A percentile compares a stretch with the other conserved stretches of the same genome.
Conservation (phyloP, 148 eudicot genomes). For the Camellia lanceoleosa region DNA sequence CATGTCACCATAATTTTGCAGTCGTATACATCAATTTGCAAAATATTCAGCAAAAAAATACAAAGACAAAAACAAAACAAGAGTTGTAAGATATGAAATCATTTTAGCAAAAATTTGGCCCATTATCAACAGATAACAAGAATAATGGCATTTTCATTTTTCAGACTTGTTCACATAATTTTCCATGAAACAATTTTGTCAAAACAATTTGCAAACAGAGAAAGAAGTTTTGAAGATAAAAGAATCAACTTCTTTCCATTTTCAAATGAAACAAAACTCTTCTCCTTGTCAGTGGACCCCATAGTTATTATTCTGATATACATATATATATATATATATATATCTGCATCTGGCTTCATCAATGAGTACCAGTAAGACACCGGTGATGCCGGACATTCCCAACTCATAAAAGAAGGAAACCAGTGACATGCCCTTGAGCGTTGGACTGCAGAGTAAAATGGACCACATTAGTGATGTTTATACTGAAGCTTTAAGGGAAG, state of each 20-base stretch:
- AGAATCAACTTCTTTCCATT: neutral
- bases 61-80: neutral
- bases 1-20: neutral
- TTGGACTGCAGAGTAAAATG: conserved; percentile 42
- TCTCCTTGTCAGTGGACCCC: neutral
- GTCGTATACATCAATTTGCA: neutral
- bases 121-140: neutral
- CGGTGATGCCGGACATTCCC: conserved; percentile 84
- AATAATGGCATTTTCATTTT: neutral
- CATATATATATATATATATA: no score
- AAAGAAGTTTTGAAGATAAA: neutral
- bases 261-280: neutral
- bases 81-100: neutral
- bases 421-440: conserved; percentile 55
- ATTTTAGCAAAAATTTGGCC: neutral
- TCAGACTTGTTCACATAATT: neutral
- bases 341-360: neutral
- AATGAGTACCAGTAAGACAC: conserved; percentile 55
- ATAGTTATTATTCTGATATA: neutral
- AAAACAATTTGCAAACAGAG: neutral
- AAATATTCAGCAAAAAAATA: neutral
- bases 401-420: conserved; percentile 77
- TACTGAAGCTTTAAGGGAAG: neutral
- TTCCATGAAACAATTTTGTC: neutral
- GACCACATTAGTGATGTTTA: conserved; percentile 6